Base-by-base conservation (phyloP, 2,329 filamentous ascomycete species). In the Fonsecaea monophora region DNA sequence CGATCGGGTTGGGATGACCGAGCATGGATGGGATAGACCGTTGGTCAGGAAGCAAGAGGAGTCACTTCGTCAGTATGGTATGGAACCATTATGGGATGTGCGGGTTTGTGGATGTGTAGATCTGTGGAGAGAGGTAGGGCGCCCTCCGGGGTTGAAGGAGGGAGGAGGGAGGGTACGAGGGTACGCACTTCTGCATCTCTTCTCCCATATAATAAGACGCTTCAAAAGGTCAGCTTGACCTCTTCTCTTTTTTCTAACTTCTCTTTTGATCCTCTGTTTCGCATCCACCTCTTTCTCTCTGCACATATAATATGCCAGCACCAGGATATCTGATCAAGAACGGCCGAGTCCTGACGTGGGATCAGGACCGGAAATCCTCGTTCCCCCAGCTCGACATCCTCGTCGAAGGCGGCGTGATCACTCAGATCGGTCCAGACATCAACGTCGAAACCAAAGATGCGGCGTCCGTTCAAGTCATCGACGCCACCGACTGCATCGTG, bases 401-500 rank as follows among this genome's bases (percentile, higher is more conserved):
- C 3, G 45, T 68, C 18, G 42, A 55, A 42, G 53, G 42, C n/a
- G 35, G 62, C 32, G 9, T 32, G 5, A 68, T 66, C 25, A 30
- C 63, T 6, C 48, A 57, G 34, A 55, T 65, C 21, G 62, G 61
- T 2, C 34, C 55, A 9, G 57, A 64, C 9, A n/a, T 64, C 9
- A 12, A 45, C 5, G n/a, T 48, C 38, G 21, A 50, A 6, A 13
- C 35, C 25, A 10, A 6, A 4, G 64, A 63, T 10, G 25, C 25
- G 25, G 13, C 68, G 0, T 69, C 59, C 2, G 68, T 70, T 4
- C 67, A 75, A 48, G 69, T 81, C 9, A 73, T 83, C 45, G 77
- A 83, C 62, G 81, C 78, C 18, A 73, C 73, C 38, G 70, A 69
- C 10, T 75, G 71, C 60, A 66, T 71, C n/a, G 68, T 73, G 38